Percentiles rank a stretch among this genome's conserved stretches.
phyloP scores from a whole-genome alignment of 2,329 filamentous ascomycete genomes.

The Seiridium unicorne region DNA sequence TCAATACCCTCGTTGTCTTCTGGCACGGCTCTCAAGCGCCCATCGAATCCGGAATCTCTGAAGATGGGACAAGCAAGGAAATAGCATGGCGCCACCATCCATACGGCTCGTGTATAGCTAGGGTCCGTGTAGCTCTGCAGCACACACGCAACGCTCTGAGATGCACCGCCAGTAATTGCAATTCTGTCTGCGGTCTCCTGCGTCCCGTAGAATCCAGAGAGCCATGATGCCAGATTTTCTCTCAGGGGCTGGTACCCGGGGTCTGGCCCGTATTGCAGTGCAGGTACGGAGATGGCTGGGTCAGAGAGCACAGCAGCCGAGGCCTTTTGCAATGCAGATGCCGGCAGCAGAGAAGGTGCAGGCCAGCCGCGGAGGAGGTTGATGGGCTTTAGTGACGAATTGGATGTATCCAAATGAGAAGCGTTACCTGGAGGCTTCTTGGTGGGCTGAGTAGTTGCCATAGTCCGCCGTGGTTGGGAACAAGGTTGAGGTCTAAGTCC shows the following conservation, averaged over 20 bases:
- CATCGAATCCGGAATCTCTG: constrained; percentile 72
- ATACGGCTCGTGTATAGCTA: constrained; percentile 69
- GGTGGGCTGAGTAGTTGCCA: neutral
- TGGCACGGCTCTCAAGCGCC: constrained; percentile 65
- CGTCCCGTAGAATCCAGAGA: constrained; percentile 58
- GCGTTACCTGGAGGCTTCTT: neutral
- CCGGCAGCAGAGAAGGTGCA: constrained; percentile 60
- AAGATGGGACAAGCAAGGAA: constrained; percentile 85
- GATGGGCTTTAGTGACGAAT: constrained; percentile 38
- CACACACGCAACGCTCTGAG: constrained; percentile 76
- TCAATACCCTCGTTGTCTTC: constrained; percentile 80
- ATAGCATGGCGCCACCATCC: constrained; percentile 81
- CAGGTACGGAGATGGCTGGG: constrained; percentile 56
- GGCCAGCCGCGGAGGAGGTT: constrained; percentile 72
- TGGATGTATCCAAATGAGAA: neutral
- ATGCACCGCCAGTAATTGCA: constrained; percentile 81
- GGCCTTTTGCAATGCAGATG: constrained; percentile 58
- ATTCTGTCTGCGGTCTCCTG: constrained; percentile 55
- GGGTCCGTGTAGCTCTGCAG: constrained; percentile 81
- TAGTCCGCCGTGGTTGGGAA: neutral
- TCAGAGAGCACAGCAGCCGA: constrained; percentile 60
- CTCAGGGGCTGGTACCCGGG: constrained; percentile 70
- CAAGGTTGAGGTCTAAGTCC: neutral
- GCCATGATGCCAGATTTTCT: constrained; percentile 67
- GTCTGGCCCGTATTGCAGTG: constrained; percentile 79